Conservation (phyloP, 1,284 basidiomycete species). For the Tremellales sp. region DNA sequence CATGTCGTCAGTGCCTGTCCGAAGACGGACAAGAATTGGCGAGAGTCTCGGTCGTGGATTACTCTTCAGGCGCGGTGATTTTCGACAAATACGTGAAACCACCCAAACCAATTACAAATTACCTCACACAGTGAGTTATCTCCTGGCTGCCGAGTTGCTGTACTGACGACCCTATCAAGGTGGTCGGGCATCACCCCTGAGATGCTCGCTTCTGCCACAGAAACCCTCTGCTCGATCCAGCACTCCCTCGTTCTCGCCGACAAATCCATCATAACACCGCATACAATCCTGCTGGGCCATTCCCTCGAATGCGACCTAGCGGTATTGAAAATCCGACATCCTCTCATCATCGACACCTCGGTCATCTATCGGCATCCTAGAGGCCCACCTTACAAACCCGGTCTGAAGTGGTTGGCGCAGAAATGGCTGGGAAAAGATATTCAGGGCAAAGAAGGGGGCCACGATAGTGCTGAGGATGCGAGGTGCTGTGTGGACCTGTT, state of each 20-base stretch:
- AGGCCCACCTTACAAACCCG: constrained; percentile 83
- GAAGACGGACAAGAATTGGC: constrained; percentile 83
- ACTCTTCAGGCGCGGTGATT: constrained; percentile 61
- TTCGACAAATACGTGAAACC: constrained; percentile 87
- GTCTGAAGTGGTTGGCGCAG: constrained; percentile 84
- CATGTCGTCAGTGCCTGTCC: constrained; percentile 63
- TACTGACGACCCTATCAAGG: constrained; percentile 48
- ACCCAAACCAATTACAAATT: constrained; percentile 72
- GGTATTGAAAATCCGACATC: constrained; percentile 75
- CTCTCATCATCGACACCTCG: constrained; percentile 83
- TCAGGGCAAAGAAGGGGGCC: constrained; percentile 68
- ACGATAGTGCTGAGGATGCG: constrained; percentile 89
- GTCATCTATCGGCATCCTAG: constrained; percentile 83
- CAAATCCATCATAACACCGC: constrained; percentile 54
- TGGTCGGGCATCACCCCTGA: constrained; percentile 87
- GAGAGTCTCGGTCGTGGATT: constrained; percentile 76
- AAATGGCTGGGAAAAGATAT: constrained; percentile 85
- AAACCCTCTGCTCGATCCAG: constrained; percentile 73
- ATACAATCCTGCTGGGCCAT: constrained; percentile 86
- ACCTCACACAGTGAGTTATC: constrained; percentile 69
- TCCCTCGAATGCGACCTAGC: constrained; percentile 86
- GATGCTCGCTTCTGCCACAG: constrained; percentile 63
- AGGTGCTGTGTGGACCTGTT: constrained; percentile 77
- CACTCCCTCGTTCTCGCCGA: constrained; percentile 57
- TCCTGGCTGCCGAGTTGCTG: too few relatives aligned